Percentiles rank a stretch among this genome's conserved stretches.
phyloP scores from a whole-genome alignment of 306 rosid genomes.

The Rubus idaeus region DNA sequence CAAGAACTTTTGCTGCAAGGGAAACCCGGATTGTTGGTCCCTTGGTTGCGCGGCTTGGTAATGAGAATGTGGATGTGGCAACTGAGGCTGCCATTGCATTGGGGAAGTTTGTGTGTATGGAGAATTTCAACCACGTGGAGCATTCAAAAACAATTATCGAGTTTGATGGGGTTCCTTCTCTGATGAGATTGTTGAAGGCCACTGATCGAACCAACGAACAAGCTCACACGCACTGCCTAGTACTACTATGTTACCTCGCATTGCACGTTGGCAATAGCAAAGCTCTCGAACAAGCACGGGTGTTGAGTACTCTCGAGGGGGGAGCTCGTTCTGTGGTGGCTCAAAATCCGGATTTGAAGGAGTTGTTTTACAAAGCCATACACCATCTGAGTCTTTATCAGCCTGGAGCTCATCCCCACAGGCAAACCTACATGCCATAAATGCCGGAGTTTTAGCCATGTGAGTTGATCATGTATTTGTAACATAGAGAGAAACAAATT shows the following conservation, averaged over 20 bases:
- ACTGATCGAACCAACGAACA: constrained; percentile 39
- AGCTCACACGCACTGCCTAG: constrained; percentile 46
- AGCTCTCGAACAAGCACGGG: constrained; percentile 74
- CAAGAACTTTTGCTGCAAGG: constrained; percentile 73
- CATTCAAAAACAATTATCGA: constrained; percentile 78
- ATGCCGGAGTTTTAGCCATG: constrained; percentile 26
- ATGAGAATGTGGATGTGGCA: constrained; percentile 53
- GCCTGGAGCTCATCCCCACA: constrained; percentile 73
- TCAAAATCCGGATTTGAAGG: constrained; percentile 64
- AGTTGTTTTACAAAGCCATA: constrained; percentile 52
- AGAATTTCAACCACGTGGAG: constrained; percentile 60
- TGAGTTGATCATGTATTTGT: constrained; percentile 35
- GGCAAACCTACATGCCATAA: constrained; percentile 48
- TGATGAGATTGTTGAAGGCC: constrained; percentile 50
- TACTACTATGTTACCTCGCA: constrained; percentile 70
- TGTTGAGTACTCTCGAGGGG: constrained; percentile 63
- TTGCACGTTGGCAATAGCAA: constrained; percentile 69
- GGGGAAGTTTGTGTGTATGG: constrained; percentile 64
- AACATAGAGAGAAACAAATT: constrained; percentile 15
- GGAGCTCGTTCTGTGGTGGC: constrained; percentile 56
- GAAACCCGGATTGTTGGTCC: constrained; percentile 70
- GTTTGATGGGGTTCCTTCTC: constrained; percentile 61
- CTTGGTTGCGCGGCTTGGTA: constrained; percentile 65
- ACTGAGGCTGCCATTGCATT: constrained; percentile 64
- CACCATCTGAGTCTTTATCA: constrained; percentile 85